Evolutionary conservation across 2,329 filamentous ascomycete genomes (phyloP).

Genomic region (Xylariaceae sp.): DNA sequence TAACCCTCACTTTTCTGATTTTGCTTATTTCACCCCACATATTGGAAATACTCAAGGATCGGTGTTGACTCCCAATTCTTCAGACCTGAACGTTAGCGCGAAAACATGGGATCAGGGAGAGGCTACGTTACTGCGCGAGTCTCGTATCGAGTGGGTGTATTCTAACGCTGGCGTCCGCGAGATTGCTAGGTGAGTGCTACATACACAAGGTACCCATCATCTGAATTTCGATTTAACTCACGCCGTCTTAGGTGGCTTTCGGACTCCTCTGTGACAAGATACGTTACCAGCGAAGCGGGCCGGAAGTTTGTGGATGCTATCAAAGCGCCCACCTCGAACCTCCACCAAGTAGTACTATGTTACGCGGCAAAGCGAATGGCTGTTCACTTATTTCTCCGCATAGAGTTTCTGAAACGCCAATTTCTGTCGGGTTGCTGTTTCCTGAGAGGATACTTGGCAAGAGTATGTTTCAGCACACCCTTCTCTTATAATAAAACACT

Average conservation of each 20-base stretch:
- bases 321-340: slow-evolving; percentile 18
- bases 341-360: slow-evolving; percentile 24
- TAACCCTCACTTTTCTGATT: neutral
- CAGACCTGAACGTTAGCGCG: slow-evolving; percentile 22
- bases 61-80: neutral
- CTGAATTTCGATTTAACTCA: neutral
- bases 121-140: slow-evolving; percentile 17
- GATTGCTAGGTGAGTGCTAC: slow-evolving; percentile 18
- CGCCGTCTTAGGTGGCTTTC: slow-evolving; percentile 22
- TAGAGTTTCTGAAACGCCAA: slow-evolving; percentile 29
- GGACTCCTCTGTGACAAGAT: slow-evolving; percentile 27
- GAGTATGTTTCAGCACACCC: slow-evolving; percentile 20
- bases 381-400: slow-evolving; percentile 26
- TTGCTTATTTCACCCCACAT: neutral
- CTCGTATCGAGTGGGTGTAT: slow-evolving; percentile 30
- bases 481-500: neutral
- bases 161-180: slow-evolving; percentile 24
- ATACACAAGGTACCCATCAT: neutral
- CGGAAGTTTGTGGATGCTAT: slow-evolving; percentile 20
- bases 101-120: slow-evolving; percentile 29
- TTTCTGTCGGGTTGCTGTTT: slow-evolving; percentile 28
- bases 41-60: too few species aligned
- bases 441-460: slow-evolving; percentile 28
- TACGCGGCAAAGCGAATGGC: slow-evolving; percentile 27
- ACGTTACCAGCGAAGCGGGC: slow-evolving; percentile 17